Conservation (phyloP, 805 yeast genomes). For the Pichia insulana region DNA sequence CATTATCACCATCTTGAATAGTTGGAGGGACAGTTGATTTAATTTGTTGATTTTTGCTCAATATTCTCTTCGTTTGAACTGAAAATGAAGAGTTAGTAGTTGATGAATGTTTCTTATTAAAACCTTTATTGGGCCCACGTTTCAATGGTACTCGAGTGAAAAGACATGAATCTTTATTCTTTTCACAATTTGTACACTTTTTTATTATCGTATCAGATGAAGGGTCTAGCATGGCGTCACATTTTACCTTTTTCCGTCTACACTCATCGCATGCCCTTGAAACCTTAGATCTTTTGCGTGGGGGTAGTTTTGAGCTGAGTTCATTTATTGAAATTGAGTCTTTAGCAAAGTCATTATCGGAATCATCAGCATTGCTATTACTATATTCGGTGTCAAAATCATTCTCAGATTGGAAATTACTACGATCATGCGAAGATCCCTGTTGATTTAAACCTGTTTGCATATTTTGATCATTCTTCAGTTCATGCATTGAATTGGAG, state of each 20-base stretch:
- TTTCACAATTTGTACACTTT: conserved; percentile 54
- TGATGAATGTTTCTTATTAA: conserved; percentile 18
- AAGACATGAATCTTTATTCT: conserved; percentile 52
- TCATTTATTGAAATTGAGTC: background rate
- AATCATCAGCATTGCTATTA: background rate
- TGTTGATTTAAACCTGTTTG: background rate
- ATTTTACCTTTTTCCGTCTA: conserved; percentile 61
- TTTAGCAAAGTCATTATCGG: background rate
- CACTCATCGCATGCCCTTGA: conserved; percentile 80
- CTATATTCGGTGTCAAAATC: background rate
- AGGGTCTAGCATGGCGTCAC: conserved; percentile 50
- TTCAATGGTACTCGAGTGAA: conserved; percentile 67
- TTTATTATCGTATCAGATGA: conserved; percentile 39
- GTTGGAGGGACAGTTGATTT: too few species aligned
- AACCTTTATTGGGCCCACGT: conserved; percentile 75
- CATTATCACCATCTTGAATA: background rate
- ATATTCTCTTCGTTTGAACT: too few species aligned
- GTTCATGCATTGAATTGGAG: background rate
- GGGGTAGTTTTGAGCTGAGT: conserved; percentile 12
- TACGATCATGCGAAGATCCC: background rate
- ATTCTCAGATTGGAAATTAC: background rate
- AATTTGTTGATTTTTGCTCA: conserved; percentile 1
- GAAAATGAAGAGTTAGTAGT: conserved; percentile 2
- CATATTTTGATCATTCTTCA: background rate
- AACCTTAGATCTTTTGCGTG: conserved; percentile 59